Conservation (phyloP, 2,329 filamentous ascomycete species). For the Stachybotrys echinatus region DNA sequence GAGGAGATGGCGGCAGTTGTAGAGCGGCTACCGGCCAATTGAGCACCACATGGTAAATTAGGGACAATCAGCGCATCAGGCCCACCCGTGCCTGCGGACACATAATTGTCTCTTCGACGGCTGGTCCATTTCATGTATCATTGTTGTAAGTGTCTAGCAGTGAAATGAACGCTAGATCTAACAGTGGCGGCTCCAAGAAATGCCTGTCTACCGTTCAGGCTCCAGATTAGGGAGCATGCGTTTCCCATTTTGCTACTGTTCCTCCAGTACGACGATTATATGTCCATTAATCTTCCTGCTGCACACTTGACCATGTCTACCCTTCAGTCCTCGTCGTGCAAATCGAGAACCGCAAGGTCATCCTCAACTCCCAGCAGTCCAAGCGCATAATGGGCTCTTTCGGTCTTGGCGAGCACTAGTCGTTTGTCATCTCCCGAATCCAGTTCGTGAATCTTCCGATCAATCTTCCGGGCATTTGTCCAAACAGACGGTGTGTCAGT, state of each 20-base stretch:
- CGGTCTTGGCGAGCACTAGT: constrained; percentile 56
- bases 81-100: too few species aligned
- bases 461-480: constrained; percentile 45
- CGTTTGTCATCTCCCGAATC: constrained; percentile 33
- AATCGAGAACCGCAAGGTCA: constrained; percentile 60
- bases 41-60: constrained; percentile 11
- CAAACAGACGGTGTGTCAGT: constrained; percentile 34
- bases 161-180: constrained; percentile 4
- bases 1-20: constrained; percentile 96
- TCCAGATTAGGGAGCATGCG: too few species aligned
- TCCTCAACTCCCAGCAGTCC: constrained; percentile 74
- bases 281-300: too few species aligned
- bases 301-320: too few species aligned
- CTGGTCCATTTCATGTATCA: constrained; percentile 20
- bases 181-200: constrained; percentile 9
- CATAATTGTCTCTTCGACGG: too few species aligned
- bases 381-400: constrained; percentile 69
- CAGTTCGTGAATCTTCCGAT: constrained; percentile 44
- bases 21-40: constrained; percentile 69
- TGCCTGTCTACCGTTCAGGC: too few species aligned
- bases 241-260: too few species aligned
- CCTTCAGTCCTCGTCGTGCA: constrained; percentile 34
- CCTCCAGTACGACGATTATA: too few species aligned
- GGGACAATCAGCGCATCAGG: not conserved
- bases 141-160: constrained; percentile 17